A percentile compares a stretch with the other conserved stretches of the same genome.
Conservation (phyloP, 176 grass and related monocot species). For the Rhipidocladum racemiflorum region DNA sequence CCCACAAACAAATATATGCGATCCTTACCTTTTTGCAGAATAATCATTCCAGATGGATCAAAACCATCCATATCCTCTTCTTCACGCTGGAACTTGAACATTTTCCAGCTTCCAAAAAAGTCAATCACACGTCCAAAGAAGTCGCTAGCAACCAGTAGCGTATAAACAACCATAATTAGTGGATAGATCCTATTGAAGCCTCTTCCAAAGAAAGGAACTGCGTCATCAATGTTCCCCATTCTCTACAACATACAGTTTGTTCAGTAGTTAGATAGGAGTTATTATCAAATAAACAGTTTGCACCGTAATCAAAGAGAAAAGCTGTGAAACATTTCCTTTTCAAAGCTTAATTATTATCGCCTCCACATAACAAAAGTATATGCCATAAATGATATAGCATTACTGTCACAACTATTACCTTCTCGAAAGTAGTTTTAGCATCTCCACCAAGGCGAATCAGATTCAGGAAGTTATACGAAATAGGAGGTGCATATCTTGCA, state of each 20-base stretch:
- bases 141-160: constrained; percentile 85
- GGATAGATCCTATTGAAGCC: constrained; percentile 99
- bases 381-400: constrained; percentile 3
- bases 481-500: constrained; percentile 96
- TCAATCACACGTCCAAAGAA: constrained; percentile 93
- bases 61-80: constrained; percentile 86
- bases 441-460: constrained; percentile 87
- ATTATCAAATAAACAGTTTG: constrained; percentile 10
- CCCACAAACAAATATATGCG: constrained; percentile 2
- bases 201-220: constrained; percentile 98
- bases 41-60: constrained; percentile 91
- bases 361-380: neutral
- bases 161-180: constrained; percentile 98
- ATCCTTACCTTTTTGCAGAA: constrained; percentile 88
- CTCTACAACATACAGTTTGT: constrained; percentile 60
- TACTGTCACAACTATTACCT: constrained; percentile 47
- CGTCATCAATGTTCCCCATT: constrained; percentile 99
- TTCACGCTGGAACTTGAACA: constrained; percentile 82
- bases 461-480: constrained; percentile 99
- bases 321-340: constrained; percentile 4
- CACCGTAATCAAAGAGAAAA: neutral
- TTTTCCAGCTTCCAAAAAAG: constrained; percentile 96
- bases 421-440: constrained; percentile 96
- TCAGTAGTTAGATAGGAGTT: constrained; percentile 10
- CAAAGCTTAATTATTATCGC: neutral